phyloP scores from a whole-genome alignment of 768 basidiomycete species.

The Imleria badia region DNA sequence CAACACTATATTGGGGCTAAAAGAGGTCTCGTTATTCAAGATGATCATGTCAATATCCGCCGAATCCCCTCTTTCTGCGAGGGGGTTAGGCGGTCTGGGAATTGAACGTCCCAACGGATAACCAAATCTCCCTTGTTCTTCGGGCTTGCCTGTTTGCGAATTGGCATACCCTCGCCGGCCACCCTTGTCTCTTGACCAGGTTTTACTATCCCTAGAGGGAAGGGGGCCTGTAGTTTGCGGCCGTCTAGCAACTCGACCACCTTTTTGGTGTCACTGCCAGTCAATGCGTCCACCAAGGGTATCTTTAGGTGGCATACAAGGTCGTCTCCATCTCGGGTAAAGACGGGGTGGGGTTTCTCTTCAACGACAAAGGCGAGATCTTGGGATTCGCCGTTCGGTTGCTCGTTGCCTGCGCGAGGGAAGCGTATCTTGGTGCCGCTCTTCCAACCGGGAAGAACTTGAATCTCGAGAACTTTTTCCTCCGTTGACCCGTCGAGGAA shows the following conservation, averaged over 20 bases:
- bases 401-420: slow-evolving; percentile 83
- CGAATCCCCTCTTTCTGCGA: slow-evolving; percentile 79
- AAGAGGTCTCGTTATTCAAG: background rate
- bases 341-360: slow-evolving; percentile 83
- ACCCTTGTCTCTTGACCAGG: slow-evolving; percentile 74
- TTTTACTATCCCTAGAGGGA: slow-evolving; percentile 69
- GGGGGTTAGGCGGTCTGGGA: slow-evolving; percentile 74
- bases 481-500: slow-evolving; percentile 72
- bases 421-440: slow-evolving; percentile 93
- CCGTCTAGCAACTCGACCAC: slow-evolving; percentile 78
- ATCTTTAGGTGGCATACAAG: slow-evolving; percentile 60
- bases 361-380: slow-evolving; percentile 98
- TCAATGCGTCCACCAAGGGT: slow-evolving; percentile 80
- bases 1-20: slow-evolving; percentile 8
- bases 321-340: slow-evolving; percentile 81
- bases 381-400: slow-evolving; percentile 62
- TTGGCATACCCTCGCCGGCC: slow-evolving; percentile 86
- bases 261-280: slow-evolving; percentile 53
- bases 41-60: slow-evolving; percentile 53
- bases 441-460: slow-evolving; percentile 91
- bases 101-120: slow-evolving; percentile 79
- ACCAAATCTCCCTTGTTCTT: slow-evolving; percentile 82
- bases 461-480: slow-evolving; percentile 83
- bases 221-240: slow-evolving; percentile 63
- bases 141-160: slow-evolving; percentile 71